Percentiles rank a stretch among this genome's conserved stretches.
These are phyloP conservation scores for Coniochaeta sp. DNA, from an alignment of 2,329 filamentous ascomycete genomes.

Conservation along the genomic window DNA sequence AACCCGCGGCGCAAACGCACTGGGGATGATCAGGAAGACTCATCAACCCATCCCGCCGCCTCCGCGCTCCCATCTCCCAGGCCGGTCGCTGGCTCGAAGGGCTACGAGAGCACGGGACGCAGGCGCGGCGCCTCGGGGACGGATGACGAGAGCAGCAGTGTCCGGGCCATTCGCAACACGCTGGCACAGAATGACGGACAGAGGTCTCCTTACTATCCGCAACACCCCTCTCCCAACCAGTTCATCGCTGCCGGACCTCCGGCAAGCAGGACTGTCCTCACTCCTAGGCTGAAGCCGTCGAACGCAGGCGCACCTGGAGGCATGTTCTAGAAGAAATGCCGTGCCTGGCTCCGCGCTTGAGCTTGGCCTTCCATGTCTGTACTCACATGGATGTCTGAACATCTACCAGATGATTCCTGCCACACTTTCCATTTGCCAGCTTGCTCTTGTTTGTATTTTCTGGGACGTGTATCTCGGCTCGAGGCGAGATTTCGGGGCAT, in stretches of 20 bases:
- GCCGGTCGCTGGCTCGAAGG: neutral
- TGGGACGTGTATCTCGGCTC: neutral
- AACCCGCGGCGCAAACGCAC: slow-evolving; percentile 44
- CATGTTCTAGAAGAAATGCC: slow-evolving; percentile 22
- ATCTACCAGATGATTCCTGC: neutral
- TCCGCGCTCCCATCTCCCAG: neutral
- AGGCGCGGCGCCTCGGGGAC: neutral
- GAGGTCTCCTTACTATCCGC: neutral
- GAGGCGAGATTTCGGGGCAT: neutral
- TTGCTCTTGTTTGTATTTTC: neutral
- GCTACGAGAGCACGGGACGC: neutral
- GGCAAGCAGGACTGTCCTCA: slow-evolving; percentile 25
- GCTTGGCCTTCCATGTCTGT: neutral
- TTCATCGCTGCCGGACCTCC: slow-evolving; percentile 24
- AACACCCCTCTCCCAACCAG: slow-evolving; percentile 12
- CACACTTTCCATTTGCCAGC: neutral
- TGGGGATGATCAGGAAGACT: slow-evolving; percentile 24
- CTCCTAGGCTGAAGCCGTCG: slow-evolving; percentile 18
- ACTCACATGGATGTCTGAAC: neutral
- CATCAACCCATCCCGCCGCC: neutral
- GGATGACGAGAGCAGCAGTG: neutral
- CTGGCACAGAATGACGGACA: slow-evolving; percentile 29
- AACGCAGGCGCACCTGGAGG: slow-evolving; percentile 24
- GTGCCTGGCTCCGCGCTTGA: neutral
- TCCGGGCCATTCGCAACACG: slow-evolving; percentile 18